These are phyloP conservation scores for Acarospora socialis DNA, from an alignment of 2,329 filamentous ascomycete species.

Conservation along the genomic window DNA sequence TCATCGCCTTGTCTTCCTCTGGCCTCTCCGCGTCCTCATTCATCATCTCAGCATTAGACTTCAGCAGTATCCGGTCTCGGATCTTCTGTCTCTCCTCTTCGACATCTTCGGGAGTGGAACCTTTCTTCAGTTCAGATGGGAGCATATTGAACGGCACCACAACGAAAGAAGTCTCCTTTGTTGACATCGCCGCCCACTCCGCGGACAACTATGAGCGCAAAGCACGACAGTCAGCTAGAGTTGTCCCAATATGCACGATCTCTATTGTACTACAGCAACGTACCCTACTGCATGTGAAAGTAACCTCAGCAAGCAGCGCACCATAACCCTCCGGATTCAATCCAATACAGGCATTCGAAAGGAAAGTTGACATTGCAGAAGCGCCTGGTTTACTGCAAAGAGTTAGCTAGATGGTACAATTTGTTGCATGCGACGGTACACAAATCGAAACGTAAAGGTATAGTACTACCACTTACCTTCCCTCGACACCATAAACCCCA, in stretches of 20 bases:
- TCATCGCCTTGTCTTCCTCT: slow-evolving; percentile 22
- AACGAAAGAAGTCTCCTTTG: slow-evolving; percentile 22
- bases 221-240: neutral
- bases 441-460: neutral
- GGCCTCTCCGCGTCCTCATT: slow-evolving; percentile 17
- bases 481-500: slow-evolving; percentile 32
- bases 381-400: slow-evolving; percentile 32
- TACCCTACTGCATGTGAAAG: slow-evolving; percentile 31
- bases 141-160: slow-evolving; percentile 32
- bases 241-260: neutral
- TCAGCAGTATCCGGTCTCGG: slow-evolving; percentile 24
- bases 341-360: slow-evolving; percentile 32
- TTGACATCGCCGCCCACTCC: slow-evolving; percentile 28
- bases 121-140: slow-evolving; percentile 20
- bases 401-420: neutral
- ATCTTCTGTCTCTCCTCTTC: slow-evolving; percentile 28
- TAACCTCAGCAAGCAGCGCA: slow-evolving; percentile 28
- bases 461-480: slow-evolving; percentile 25
- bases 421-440: neutral
- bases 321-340: slow-evolving; percentile 30
- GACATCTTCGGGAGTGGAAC: slow-evolving; percentile 17
- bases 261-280: slow-evolving; percentile 4
- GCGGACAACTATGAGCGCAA: slow-evolving; percentile 25
- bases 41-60: slow-evolving; percentile 25
- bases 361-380: slow-evolving; percentile 31